Evolutionary conservation across 441 rosid species (phyloP), one percentile per base, ranked within the genome.

Genomic region (Biscutella auriculata): DNA sequence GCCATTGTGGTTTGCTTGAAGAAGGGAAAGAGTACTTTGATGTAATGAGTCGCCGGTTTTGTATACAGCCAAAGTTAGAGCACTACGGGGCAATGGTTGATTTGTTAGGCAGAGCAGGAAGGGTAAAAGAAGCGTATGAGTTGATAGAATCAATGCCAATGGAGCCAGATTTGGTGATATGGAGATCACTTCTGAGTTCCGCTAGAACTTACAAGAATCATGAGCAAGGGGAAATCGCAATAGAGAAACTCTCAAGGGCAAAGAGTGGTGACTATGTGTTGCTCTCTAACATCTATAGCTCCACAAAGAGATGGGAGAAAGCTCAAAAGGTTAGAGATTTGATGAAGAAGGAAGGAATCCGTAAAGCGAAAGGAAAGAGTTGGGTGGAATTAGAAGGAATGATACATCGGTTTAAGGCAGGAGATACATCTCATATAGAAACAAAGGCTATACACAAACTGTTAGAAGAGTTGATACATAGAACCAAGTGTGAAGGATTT

Each of bases 11-110:
- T 44, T 50, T 81, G 67, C 73, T 77, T 43, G 72, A 72, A 54
- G 78, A 73, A 68, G 89, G 89, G 58, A 58, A 45, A 42, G 60
- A 41, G 44, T 77, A 55, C 56, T 83, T 83, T 65, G 52, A 76
- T 65, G 35, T 64, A 42, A 79, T 83, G 86, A 62, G 57, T 44
- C 40, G 43, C 3, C 57, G 0, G 13, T 79, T 71, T 67, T 70
- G 55, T 1, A 56, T 82, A 73, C 67, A 74, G 68, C 93, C 88
- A 0, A 68, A 82, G 66, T 51, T 81, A 8, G 85, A 80, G 92
- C 89, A 90, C 63, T 90, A 82, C 4, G 94, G 94, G 37, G 87
- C 86, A 8, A 74, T 84, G 78, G 83, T 87, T 23, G 86, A 80
- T 60, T 73, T 83, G 30, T 49, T 80, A 46, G 84, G 81, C 33